These are phyloP conservation scores for Torulaspora maleeae DNA, from an alignment of 805 yeast species.

Conservation along the genomic window DNA sequence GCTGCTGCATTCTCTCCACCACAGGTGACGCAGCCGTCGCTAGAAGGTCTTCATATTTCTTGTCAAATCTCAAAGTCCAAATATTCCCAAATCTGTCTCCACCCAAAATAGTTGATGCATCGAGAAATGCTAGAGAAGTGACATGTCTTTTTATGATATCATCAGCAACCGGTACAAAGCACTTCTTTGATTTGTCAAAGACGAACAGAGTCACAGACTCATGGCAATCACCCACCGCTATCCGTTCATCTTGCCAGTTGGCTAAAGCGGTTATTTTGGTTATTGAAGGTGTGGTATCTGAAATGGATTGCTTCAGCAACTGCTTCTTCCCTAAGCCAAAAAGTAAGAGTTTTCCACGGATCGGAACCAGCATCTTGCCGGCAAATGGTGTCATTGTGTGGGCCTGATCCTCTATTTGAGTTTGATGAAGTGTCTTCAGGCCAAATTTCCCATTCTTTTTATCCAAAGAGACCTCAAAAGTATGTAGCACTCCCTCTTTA, in stretches of 20 bases:
- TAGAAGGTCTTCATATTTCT: constrained; percentile 38
- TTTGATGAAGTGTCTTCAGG: constrained; percentile 53
- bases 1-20: constrained; percentile 8
- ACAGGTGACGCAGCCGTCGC: constrained; percentile 6
- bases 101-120: constrained; percentile 68
- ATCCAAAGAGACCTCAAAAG: constrained; percentile 20
- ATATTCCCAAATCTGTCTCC: constrained; percentile 88
- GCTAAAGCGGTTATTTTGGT: constrained; percentile 50
- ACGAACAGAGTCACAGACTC: constrained; percentile 57
- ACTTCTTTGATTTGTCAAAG: constrained; percentile 45
- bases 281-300: constrained; percentile 42
- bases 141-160: constrained; percentile 67
- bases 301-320: constrained; percentile 57
- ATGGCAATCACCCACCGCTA: constrained; percentile 68
- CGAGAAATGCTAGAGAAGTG: constrained; percentile 57
- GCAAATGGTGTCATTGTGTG: constrained; percentile 51
- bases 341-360: constrained; percentile 48
- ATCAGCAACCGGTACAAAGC: constrained; percentile 61
- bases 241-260: constrained; percentile 49
- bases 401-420: constrained; percentile 48
- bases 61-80: constrained; percentile 59
- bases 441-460: constrained; percentile 24
- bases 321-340: constrained; percentile 79
- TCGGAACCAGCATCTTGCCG: constrained; percentile 57
- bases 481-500: constrained; percentile 16